Conservation (phyloP, 257 asterid genomes). For the Verbena officinalis region DNA sequence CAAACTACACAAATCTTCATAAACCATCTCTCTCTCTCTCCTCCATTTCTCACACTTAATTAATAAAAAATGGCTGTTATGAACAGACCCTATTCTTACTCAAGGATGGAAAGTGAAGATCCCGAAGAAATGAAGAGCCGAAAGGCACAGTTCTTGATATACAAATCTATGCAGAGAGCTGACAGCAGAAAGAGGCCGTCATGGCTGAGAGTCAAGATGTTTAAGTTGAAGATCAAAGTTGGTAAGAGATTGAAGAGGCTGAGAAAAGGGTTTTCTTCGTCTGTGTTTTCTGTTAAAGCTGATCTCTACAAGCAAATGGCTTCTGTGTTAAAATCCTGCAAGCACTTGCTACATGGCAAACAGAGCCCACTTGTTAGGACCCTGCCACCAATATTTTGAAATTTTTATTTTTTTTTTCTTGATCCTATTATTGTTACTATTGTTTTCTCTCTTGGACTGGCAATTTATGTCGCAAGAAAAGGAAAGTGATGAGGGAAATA, state of each 20-base stretch:
- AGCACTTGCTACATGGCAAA: conserved; percentile 48
- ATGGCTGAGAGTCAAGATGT: conserved; percentile 62
- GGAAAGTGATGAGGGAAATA: background rate
- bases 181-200: conserved; percentile 56
- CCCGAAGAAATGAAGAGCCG: conserved; percentile 60
- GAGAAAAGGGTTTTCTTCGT: conserved; percentile 48
- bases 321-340: conserved; percentile 53
- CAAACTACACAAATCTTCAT: conserved; percentile 23
- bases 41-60: background rate
- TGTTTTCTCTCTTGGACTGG: conserved; percentile 1
- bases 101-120: conserved; percentile 63
- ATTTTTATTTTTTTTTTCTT: too few relatives aligned
- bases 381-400: conserved; percentile 30
- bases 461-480: background rate
- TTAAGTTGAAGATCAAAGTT: conserved; percentile 61
- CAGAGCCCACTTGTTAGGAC: conserved; percentile 25
- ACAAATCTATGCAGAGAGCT: conserved; percentile 59
- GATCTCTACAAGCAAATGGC: conserved; percentile 49
- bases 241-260: conserved; percentile 60
- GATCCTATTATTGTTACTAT: background rate
- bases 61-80: conserved; percentile 40
- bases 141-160: conserved; percentile 76
- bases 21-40: background rate
- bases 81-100: conserved; percentile 42
- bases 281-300: conserved; percentile 40